Evolutionary conservation across 2,329 filamentous ascomycete genomes (phyloP), one percentile per base, ranked within the genome.

Genomic region (Aspergillus neoniger): DNA sequence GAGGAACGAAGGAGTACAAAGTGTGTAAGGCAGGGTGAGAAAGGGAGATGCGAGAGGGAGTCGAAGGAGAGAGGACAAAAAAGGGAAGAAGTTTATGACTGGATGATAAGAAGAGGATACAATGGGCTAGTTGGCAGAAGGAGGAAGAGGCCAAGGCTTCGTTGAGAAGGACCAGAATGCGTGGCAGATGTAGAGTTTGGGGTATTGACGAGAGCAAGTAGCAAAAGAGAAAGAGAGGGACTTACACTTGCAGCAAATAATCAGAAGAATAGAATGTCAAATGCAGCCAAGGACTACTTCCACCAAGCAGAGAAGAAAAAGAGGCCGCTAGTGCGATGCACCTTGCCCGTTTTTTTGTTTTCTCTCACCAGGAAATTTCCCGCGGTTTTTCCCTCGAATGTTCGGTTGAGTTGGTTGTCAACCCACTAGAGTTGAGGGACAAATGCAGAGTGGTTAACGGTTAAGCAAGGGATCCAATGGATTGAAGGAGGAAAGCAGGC

Each of bases 291-390:
- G 54, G 55, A 55, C 55, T 50, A 23, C 55, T 61, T 44, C 43
- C 17, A 44, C 36, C 41, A 58, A 41, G 32, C 43, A 41, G 56
- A 57, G 57, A 60, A 59, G 54, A 63, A 64, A 66, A 66, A 63
- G 59, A 64, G 62, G 64, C 52, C 54, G 60, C 66, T 68, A 68
- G 66, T 61, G 66, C 52, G 62, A 61, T 67, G 66, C 66, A 68
- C 44, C 59, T 57, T 66, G 65, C 66, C 66, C 66, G 66, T 68
- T 68, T 61, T 68, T 63, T 41, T 44, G 55, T 48, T 57, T 23
- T 39, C 41, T 55, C 55, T 43, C 50, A 56, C 54, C 55, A 49
- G 58, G 59, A 65, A 65, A 65, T 64, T 60, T 65, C 61, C 64
- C 57, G 65, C 49, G 58, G 56, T 28, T 59, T 56, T 57, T 59